Conservation (phyloP, 2,329 filamentous ascomycete species). For the Verticillium zaregamsianum region DNA sequence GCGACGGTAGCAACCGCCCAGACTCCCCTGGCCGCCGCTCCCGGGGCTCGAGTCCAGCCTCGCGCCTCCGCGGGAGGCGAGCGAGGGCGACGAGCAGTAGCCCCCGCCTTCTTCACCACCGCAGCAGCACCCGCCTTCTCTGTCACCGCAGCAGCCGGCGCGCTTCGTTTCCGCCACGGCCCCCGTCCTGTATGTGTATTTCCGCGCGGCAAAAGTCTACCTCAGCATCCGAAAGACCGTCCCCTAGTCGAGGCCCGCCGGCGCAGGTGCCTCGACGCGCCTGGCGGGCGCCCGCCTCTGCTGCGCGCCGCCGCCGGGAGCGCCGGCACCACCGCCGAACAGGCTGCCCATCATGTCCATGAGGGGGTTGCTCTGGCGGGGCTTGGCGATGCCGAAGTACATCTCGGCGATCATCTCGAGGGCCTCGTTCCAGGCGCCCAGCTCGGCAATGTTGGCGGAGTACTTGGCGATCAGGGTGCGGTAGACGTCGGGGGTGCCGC, state of each 20-base stretch:
- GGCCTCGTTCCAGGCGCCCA: constrained; percentile 73
- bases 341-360: constrained; percentile 98
- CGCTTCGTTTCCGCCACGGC: too few relatives aligned
- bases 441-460: constrained; percentile 70
- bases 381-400: constrained; percentile 91
- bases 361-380: constrained; percentile 84
- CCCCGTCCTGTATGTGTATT: neutral
- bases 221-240: neutral
- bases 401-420: constrained; percentile 88
- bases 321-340: constrained; percentile 68
- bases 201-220: neutral
- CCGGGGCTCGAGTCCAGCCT: neutral
- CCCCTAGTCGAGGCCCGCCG: constrained; percentile 54
- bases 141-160: too few relatives aligned
- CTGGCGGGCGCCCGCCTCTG: constrained; percentile 39
- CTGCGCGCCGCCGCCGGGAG: constrained; percentile 40
- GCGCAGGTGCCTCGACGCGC: constrained; percentile 43
- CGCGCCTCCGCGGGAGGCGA: neutral
- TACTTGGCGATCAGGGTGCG: constrained; percentile 81
- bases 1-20: constrained; percentile 1
- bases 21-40: neutral
- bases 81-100: neutral
- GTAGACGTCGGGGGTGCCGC: constrained; percentile 74
- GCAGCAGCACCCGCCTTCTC: neutral
- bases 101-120: neutral